Evolutionary conservation across 2,329 filamentous ascomycete genomes (phyloP).

Genomic region (Kalmusia sp.): DNA sequence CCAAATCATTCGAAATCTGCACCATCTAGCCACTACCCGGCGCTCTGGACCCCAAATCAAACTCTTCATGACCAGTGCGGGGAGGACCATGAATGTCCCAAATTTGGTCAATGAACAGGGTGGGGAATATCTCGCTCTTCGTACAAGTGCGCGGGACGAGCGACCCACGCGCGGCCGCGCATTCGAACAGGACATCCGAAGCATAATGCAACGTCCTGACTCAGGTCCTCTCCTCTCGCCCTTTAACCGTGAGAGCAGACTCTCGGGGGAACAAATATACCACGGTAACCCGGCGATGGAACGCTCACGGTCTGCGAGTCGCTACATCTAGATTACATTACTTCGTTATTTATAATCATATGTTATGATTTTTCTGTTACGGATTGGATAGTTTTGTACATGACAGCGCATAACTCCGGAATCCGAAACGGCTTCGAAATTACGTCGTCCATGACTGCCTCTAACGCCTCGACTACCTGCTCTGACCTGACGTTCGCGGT

Average conservation of each 20-base stretch:
- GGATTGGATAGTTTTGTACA: neutral
- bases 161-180: neutral
- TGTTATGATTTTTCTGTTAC: neutral
- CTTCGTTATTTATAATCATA: neutral
- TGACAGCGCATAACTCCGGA: slow-evolving; percentile 25
- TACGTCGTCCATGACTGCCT: slow-evolving; percentile 56
- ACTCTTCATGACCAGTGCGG: neutral
- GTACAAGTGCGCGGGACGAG: neutral
- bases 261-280: neutral
- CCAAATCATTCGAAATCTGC: neutral
- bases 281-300: neutral
- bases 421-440: slow-evolving; percentile 76
- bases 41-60: neutral
- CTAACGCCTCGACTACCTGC: slow-evolving; percentile 35
- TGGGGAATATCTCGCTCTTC: slow-evolving; percentile 1
- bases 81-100: neutral
- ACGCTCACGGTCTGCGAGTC: neutral
- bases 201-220: neutral
- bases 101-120: neutral
- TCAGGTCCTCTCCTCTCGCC: too few relatives aligned
- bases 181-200: neutral
- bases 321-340: neutral
- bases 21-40: neutral
- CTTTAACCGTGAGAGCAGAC: neutral
- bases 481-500: slow-evolving; percentile 44